Conservation (phyloP, 116 monocot genomes). For the Dioscorea cayenensis region DNA sequence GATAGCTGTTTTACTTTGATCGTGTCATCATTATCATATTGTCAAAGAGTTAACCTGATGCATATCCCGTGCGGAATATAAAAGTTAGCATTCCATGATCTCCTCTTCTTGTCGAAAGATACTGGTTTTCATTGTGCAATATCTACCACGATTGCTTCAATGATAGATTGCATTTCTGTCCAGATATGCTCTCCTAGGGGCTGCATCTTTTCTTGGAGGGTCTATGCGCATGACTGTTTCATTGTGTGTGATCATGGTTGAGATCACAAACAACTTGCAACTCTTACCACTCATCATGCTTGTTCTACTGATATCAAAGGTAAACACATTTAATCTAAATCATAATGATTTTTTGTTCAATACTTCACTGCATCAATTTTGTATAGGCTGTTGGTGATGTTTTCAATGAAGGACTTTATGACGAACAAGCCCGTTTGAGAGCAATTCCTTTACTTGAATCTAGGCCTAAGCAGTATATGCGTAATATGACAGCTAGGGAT, state of each 20-base stretch:
- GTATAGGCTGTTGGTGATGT: conserved; percentile 94
- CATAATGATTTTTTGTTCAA: not conserved
- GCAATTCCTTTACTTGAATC: conserved; percentile 93
- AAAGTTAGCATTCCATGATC: too few relatives aligned
- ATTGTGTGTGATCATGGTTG: conserved; percentile 99
- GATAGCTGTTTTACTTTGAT: too few relatives aligned
- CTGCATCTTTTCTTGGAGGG: conserved; percentile 99
- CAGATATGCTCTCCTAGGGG: conserved; percentile 99
- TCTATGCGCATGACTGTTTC: conserved; percentile 99
- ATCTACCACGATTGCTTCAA: not conserved
- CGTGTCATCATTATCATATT: too few relatives aligned
- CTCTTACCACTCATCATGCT: conserved; percentile 98
- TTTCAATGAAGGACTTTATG: conserved; percentile 95
- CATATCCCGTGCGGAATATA: too few relatives aligned
- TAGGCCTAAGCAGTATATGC: conserved; percentile 90
- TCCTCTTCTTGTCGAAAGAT: too few relatives aligned
- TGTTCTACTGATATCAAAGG: conserved; percentile 98
- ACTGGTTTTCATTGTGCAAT: not conserved
- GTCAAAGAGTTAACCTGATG: too few relatives aligned
- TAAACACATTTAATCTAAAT: conserved; percentile 15
- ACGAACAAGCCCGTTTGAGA: conserved; percentile 83
- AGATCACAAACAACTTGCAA: conserved; percentile 97
- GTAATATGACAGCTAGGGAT: conserved; percentile 80
- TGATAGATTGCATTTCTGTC: not conserved
- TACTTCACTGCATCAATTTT: conserved; percentile 2